Conservation (phyloP, 2,329 filamentous ascomycete species). For the Pleurostoma richardsiae region DNA sequence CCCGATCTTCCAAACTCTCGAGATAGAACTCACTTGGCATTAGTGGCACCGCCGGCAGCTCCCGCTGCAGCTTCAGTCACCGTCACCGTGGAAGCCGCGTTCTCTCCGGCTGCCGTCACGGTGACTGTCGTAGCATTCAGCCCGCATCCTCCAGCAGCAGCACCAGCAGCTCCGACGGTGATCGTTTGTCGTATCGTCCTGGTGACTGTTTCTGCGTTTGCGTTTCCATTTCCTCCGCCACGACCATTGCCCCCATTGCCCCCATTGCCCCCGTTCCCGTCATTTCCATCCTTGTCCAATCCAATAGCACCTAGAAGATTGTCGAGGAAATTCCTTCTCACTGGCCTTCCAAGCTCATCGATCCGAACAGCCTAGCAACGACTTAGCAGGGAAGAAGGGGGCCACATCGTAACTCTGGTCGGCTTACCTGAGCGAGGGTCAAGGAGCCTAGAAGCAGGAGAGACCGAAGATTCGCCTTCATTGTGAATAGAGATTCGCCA, state of each 20-base stretch:
- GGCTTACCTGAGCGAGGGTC: conserved; percentile 19
- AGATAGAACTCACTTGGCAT: neutral
- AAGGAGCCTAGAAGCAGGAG: conserved; percentile 9
- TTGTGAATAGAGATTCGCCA: neutral
- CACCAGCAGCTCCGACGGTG: conserved; percentile 22
- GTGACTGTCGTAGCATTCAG: conserved; percentile 2
- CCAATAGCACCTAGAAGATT: conserved; percentile 12
- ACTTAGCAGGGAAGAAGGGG: neutral
- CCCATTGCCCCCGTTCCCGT: conserved; percentile 6
- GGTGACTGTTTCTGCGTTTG: conserved; percentile 18
- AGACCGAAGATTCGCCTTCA: neutral
- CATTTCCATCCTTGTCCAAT: conserved; percentile 2
- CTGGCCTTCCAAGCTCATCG: conserved; percentile 10
- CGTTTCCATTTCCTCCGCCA: conserved; percentile 8
- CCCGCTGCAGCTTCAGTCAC: neutral
- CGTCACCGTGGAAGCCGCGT: conserved; percentile 1
- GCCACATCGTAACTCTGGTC: neutral
- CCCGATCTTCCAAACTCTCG: no score
- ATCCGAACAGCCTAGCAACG: conserved; percentile 16
- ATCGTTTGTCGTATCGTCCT: conserved; percentile 27
- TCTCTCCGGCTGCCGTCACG: neutral
- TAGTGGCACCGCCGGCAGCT: neutral
- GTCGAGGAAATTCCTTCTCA: conserved; percentile 18
- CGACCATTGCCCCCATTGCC: conserved; percentile 9
- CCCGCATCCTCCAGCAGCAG: conserved; percentile 2